Percentiles rank a stretch among this genome's conserved stretches.
These are phyloP conservation scores for Trichoderma atroviride DNA, from an alignment of 2,329 filamentous ascomycete species.

Conservation along the genomic window DNA sequence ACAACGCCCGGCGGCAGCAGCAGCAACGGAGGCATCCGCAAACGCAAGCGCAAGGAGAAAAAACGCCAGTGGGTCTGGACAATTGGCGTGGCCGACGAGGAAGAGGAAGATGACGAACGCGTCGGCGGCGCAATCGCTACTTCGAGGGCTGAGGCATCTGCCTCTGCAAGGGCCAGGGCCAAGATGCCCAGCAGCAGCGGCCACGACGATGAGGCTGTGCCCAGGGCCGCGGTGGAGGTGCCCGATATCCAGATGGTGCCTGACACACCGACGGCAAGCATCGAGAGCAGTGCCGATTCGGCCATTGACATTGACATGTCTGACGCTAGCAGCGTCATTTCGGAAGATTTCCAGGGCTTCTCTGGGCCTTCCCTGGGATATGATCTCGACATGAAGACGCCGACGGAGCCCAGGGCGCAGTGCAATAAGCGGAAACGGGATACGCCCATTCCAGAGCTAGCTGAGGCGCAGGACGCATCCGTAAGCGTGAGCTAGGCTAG, in stretches of 20 bases:
- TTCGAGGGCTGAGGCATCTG: slow-evolving; percentile 40
- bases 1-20: slow-evolving; percentile 37
- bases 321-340: slow-evolving; percentile 47
- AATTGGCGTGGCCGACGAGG: slow-evolving; percentile 57
- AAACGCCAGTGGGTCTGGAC: slow-evolving; percentile 69
- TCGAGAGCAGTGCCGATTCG: slow-evolving; percentile 39
- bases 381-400: slow-evolving; percentile 46
- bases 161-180: slow-evolving; percentile 27
- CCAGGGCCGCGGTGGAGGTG: not conserved
- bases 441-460: slow-evolving; percentile 34
- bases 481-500: slow-evolving; percentile 7
- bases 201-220: slow-evolving; percentile 6
- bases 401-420: slow-evolving; percentile 37
- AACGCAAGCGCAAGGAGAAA: slow-evolving; percentile 60
- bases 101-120: slow-evolving; percentile 47
- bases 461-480: slow-evolving; percentile 19
- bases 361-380: slow-evolving; percentile 31
- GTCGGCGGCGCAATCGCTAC: slow-evolving; percentile 49
- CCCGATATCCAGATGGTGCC: slow-evolving; percentile 25
- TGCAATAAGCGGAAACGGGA: slow-evolving; percentile 29
- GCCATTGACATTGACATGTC: slow-evolving; percentile 54
- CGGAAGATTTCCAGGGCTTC: slow-evolving; percentile 37
- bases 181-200: not conserved
- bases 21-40: slow-evolving; percentile 47
- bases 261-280: slow-evolving; percentile 47